These are phyloP conservation scores for Luffa acutangula DNA, from an alignment of 306 rosid species.

Conservation along the genomic window DNA sequence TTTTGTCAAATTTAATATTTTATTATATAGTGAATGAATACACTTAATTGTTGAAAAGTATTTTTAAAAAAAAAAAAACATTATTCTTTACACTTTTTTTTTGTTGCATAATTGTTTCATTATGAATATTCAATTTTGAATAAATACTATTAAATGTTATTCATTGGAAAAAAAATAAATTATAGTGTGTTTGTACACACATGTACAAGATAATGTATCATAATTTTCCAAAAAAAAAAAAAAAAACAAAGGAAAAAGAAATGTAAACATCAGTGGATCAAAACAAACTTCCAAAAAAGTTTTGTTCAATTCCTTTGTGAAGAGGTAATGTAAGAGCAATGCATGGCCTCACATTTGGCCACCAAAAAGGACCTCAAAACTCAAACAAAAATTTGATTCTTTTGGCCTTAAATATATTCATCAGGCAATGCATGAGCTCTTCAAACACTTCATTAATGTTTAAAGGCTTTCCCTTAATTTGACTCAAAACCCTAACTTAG, in stretches of 20 bases:
- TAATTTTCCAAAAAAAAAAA: neutral
- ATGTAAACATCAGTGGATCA: neutral
- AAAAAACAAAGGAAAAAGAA: too few relatives aligned
- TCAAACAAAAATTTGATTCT: neutral
- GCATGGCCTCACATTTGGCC: slow-evolving; percentile 8
- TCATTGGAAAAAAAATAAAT: neutral
- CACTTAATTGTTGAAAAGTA: neutral
- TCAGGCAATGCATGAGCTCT: neutral
- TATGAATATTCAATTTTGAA: neutral
- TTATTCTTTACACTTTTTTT: neutral
- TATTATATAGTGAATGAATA: neutral
- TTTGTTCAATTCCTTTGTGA: slow-evolving; percentile 2
- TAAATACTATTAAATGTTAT: neutral
- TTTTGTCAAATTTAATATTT: neutral
- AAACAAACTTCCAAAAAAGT: neutral
- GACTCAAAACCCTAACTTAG: neutral
- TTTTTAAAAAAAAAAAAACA: neutral
- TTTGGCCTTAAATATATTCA: neutral
- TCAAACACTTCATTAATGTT: neutral
- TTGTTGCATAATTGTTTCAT: neutral
- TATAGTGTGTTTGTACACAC: neutral
- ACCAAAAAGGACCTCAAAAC: slow-evolving; percentile 3
- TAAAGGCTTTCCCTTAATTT: neutral
- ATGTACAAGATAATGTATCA: neutral
- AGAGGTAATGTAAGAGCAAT: slow-evolving; percentile 7